Evolutionary conservation across 2,329 filamentous ascomycete genomes (phyloP), one percentile per base, ranked within the genome.

Genomic region (Metarhizium guizhouense): DNA sequence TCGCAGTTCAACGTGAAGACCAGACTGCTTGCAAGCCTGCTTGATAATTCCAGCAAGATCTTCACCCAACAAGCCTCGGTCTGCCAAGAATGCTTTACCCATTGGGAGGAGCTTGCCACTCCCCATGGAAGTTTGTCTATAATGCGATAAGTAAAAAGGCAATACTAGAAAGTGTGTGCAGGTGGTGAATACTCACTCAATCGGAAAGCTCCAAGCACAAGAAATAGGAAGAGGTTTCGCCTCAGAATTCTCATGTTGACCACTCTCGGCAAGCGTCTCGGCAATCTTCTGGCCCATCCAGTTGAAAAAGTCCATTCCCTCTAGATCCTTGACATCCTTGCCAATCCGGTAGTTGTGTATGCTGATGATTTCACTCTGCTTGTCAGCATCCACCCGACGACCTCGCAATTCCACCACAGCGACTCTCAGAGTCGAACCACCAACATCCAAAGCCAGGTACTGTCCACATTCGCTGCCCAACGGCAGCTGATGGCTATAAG

Each of bases 141-240:
- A 42, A 29, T 53, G 32, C 36, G 18, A 55, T 59, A n/a, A 60
- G 55, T 54, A 62, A 70, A 57, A 45, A 16, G 40, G n/a, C 70
- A 65, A 29, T 51, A 58, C 42, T 48, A 32, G 18, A 10, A 40
- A 40, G 52, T 36, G 6, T 34, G 51, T 49, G 29, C 30, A 58
- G 43, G 20, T 20, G 47, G 6, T 36, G n/a, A 50, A 32, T 34
- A 74, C 81, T 65, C 73, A 86, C 83, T 87, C 81, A 48, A 87
- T 82, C 30, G 84, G 84, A 62, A 88, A 88, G 57, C 84, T 87
- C 83, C 84, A 87, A 6, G 84, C 81, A 58, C 87, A 67, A 1
- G 83, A 83, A 70, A 86, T 74, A 8, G 77, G 78, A 53, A 87
- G 70, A 32, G 78, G 75, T 2, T 72, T 67, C 29, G 73, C 70